Conservation (phyloP, 257 asterid species). For the Solanum etuberosum region DNA sequence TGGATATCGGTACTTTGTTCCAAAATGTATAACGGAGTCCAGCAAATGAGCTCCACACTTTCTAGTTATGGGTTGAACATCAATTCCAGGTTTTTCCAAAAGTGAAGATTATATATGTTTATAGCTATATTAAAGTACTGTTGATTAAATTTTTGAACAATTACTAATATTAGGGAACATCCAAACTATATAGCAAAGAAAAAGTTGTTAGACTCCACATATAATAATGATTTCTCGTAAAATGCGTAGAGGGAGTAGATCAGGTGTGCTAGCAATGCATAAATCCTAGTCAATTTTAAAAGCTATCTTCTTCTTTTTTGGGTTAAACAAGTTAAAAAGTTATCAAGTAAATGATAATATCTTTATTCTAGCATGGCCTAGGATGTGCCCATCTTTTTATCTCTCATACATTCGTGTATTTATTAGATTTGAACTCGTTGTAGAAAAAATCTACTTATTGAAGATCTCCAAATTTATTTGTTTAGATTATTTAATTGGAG, state of each 20-base stretch:
- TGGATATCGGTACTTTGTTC: neutral
- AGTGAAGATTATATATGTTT: neutral
- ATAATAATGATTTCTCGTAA: neutral
- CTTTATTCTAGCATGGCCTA: neutral
- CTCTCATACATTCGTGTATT: neutral
- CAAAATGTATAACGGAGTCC: neutral
- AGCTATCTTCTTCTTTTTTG: neutral
- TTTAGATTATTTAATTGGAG: neutral
- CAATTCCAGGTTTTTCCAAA: neutral
- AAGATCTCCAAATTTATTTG: neutral
- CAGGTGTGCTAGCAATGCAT: neutral
- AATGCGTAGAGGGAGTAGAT: neutral
- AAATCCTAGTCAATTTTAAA: neutral
- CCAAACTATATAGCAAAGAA: neutral
- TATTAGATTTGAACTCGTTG: neutral
- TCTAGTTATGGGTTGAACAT: neutral
- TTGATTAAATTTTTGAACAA: neutral
- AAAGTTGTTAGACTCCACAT: neutral
- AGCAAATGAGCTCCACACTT: neutral
- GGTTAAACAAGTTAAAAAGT: neutral
- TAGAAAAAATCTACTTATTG: neutral
- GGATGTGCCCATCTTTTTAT: neutral
- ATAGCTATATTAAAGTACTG: neutral
- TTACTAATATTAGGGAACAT: neutral
- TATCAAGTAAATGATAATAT: neutral